Base-by-base conservation (phyloP, 2,329 filamentous ascomycete species). In the Ophiostoma sp. region DNA sequence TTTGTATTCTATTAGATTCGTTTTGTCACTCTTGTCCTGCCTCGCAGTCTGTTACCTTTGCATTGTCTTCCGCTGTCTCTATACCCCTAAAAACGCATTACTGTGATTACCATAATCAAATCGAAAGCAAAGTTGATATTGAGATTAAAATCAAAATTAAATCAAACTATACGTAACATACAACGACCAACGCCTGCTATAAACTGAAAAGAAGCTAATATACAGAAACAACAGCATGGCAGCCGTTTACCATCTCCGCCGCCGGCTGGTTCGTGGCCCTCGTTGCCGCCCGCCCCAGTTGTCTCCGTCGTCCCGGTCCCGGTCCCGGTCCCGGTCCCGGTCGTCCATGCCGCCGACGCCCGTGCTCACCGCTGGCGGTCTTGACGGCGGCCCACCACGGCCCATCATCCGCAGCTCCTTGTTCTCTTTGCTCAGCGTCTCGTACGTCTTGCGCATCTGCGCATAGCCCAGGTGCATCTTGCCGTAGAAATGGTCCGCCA, bases 381-480 rank as follows among this genome's bases (percentile, higher is more conserved):
- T 35, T 35, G n/a, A 66, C 44, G 52, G 68, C 33, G 77, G 78
- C 23, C 80, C 80, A 72, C 80, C 82, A 67, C 82, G 83, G 44
- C 79, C 79, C 75, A 62, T 81, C 75, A 62, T 81, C 81, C 72
- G 83, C 78, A 39, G 79, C 78, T 11, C 80, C 76, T 93, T 91
- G 80, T 97, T 84, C 78, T 11, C 80, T 75, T 93, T 91, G 79
- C 96, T 84, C 73, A 99, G 88, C n/a, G 86, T 83, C 70, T 97
- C 93, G 76, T 88, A 93, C 3, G 93, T 95, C 84, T 95, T 96
- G 76, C 95, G 88, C 95, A 99, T 99, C 81, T 97, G 92, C 20
- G 95, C 95, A 78, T 98, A 99, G 0, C 95, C 95, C 71, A 99
- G 82, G 78, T 99, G 95, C 95, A 99, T 99, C 84, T 99, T 99